Evolutionary conservation across 2,329 filamentous ascomycete species (phyloP), one percentile per base, ranked within the genome.

Genomic region (Aspergillus unguis): DNA sequence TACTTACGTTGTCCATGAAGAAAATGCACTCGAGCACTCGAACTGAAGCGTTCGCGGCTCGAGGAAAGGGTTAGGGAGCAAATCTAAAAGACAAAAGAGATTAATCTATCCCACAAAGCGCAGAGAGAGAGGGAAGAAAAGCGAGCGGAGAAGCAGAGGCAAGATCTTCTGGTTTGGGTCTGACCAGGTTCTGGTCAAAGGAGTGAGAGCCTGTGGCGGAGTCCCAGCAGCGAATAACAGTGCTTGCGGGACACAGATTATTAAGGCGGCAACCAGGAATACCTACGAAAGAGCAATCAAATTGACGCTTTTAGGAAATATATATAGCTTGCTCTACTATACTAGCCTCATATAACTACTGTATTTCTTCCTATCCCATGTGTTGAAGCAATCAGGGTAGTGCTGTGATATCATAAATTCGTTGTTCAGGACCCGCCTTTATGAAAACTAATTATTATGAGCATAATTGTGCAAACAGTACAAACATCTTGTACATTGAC

Each of bases 1-100:
- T 28, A 67, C 73, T 66, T 64, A 76, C 73, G 64, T 73, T 75
- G 67, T 75, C 73, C 73, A 76, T 76, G 62, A 58, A 61, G 57
- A 64, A 66, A 64, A 63, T 66, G 66, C 66, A 66, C 61, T 63
- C 67, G 63, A 63, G 65, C 62, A 64, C 60, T 61, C 53, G 55
- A 57, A 60, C 52, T 57, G 56, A 60, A 61, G 49, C 51, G 59
- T 60, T 59, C 63, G 58, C 59, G 55, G 58, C 54, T 58, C 44
- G 52, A 58, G 57, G 49, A 32, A 37, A 48, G 43, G 43, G 33
- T 6, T 8, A 44, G 45, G 47, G 54, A 52, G 44, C 45, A 55
- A 46, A 31, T 44, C 48, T 37, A 45, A 48, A 40, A 53, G 10
- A 43, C 23, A 27, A 33, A 25, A 40, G 51, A 50, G 25, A 43